Conservation (phyloP, 2,329 filamentous ascomycete species). For the Paecilomyces fulvus region DNA sequence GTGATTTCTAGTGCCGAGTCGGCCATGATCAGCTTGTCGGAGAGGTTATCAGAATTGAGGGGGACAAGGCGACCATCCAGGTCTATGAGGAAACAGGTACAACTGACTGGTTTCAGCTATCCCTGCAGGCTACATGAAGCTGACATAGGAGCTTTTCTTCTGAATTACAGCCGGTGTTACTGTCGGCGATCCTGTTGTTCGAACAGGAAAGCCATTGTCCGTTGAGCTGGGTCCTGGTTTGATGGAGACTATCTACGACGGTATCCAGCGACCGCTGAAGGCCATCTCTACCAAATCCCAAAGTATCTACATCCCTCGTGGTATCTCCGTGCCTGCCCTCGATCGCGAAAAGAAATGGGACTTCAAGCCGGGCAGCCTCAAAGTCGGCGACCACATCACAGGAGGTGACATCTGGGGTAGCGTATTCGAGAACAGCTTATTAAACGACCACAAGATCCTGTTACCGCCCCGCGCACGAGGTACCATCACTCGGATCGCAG, state of each 20-base stretch:
- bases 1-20: slow-evolving; percentile 62
- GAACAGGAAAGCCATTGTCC: slow-evolving; percentile 91
- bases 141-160: background rate
- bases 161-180: slow-evolving; percentile 64
- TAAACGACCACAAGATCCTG: slow-evolving; percentile 87
- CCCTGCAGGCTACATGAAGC: background rate
- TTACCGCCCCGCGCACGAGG: slow-evolving; percentile 83
- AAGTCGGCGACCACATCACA: slow-evolving; percentile 94
- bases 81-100: slow-evolving; percentile 97
- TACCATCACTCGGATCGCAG: slow-evolving; percentile 82
- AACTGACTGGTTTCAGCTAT: background rate
- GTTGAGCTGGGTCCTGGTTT: slow-evolving; percentile 95
- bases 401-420: slow-evolving; percentile 93
- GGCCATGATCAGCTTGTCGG: slow-evolving; percentile 87
- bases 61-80: slow-evolving; percentile 92
- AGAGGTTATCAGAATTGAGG: slow-evolving; percentile 96
- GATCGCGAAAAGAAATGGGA: slow-evolving; percentile 94
- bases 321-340: slow-evolving; percentile 78
- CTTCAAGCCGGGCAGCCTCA: slow-evolving; percentile 73
- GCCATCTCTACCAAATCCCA: slow-evolving; percentile 68
- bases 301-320: slow-evolving; percentile 96
- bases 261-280: slow-evolving; percentile 91
- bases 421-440: slow-evolving; percentile 92
- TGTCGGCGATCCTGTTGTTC: slow-evolving; percentile 83
- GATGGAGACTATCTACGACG: slow-evolving; percentile 99